Percentiles rank a stretch among this genome's conserved stretches.
These are phyloP conservation scores for Hypholoma fasciculare DNA, from an alignment of 768 basidiomycete genomes.

Conservation along the genomic window DNA sequence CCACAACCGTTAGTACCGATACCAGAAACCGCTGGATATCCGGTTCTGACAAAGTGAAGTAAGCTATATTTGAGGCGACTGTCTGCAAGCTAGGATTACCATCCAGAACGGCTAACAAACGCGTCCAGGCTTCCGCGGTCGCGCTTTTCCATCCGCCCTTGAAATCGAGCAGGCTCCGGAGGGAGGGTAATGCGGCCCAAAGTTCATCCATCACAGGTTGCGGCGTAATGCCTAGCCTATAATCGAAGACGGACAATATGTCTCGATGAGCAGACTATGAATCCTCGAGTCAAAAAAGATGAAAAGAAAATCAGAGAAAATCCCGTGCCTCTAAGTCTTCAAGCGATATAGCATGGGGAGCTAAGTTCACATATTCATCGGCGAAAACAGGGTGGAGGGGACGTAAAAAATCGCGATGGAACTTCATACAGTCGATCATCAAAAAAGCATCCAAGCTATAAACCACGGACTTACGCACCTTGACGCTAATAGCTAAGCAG, in stretches of 20 bases:
- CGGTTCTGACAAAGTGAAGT: slow-evolving; percentile 36
- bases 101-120: slow-evolving; percentile 42
- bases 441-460: not conserved
- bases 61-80: slow-evolving; percentile 12
- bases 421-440: slow-evolving; percentile 30
- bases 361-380: slow-evolving; percentile 48
- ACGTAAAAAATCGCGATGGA: slow-evolving; percentile 61
- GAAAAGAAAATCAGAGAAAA: not conserved
- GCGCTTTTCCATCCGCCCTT: slow-evolving; percentile 47
- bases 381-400: slow-evolving; percentile 56
- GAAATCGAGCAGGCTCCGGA: slow-evolving; percentile 42
- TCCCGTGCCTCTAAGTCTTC: slow-evolving; percentile 53
- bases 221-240: slow-evolving; percentile 50
- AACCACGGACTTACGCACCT: slow-evolving; percentile 35
- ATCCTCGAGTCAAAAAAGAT: not conserved
- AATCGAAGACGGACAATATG: slow-evolving; percentile 46
- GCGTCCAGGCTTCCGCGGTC: slow-evolving; percentile 48
- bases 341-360: slow-evolving; percentile 44
- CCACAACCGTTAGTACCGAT: slow-evolving; percentile 53
- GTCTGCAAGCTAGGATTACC: slow-evolving; percentile 24
- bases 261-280: slow-evolving; percentile 56
- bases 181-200: slow-evolving; percentile 53
- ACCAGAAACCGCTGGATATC: slow-evolving; percentile 54
- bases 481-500: slow-evolving; percentile 60
- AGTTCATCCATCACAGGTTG: slow-evolving; percentile 60